A percentile compares a stretch with the other conserved stretches of the same genome.
Evolutionary conservation across 1,284 basidiomycete genomes (phyloP).

Genomic region (Cystobasidium slooffiae): DNA sequence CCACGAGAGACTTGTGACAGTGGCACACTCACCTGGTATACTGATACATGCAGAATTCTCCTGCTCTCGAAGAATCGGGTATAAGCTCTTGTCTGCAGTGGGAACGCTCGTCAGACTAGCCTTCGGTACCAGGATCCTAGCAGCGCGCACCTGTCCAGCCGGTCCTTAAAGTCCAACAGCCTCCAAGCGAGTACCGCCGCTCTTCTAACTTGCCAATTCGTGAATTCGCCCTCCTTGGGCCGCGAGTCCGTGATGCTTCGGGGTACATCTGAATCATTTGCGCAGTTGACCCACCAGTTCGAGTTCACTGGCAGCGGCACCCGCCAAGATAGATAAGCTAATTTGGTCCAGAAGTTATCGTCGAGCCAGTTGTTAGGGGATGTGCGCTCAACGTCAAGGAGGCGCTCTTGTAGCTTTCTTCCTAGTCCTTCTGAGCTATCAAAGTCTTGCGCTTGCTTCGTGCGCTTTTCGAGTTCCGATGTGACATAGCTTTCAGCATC

Average conservation of each 20-base stretch:
- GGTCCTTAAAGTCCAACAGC: constrained; percentile 75
- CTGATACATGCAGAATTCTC: constrained; percentile 65
- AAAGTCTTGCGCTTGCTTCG: constrained; percentile 73
- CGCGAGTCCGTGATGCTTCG: constrained; percentile 47
- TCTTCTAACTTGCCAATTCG: constrained; percentile 81
- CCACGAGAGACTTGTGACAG: constrained; percentile 43
- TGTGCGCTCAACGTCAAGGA: constrained; percentile 82
- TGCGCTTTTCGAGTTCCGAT: constrained; percentile 66
- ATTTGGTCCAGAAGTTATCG: constrained; percentile 90
- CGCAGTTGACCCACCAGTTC: constrained; percentile 96
- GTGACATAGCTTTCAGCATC: constrained; percentile 64
- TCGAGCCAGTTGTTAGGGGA: constrained; percentile 94
- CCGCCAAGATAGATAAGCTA: constrained; percentile 88
- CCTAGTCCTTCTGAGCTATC: constrained; percentile 69
- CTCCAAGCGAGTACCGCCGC: constrained; percentile 82
- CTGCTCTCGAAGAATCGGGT: constrained; percentile 62
- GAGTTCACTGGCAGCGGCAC: constrained; percentile 86
- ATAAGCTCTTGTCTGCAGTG: constrained; percentile 61
- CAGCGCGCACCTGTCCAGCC: constrained; percentile 65
- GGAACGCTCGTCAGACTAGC: neutral
- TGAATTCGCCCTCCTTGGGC: constrained; percentile 59
- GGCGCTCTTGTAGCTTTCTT: constrained; percentile 72
- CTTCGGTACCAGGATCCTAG: neutral
- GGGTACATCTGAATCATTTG: constrained; percentile 61
- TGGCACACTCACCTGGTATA: constrained; percentile 62